A percentile compares a stretch with the other conserved stretches of the same genome.
phyloP scores from a whole-genome alignment of 2,329 filamentous ascomycete genomes.

The Ambrosiella cleistominuta region DNA sequence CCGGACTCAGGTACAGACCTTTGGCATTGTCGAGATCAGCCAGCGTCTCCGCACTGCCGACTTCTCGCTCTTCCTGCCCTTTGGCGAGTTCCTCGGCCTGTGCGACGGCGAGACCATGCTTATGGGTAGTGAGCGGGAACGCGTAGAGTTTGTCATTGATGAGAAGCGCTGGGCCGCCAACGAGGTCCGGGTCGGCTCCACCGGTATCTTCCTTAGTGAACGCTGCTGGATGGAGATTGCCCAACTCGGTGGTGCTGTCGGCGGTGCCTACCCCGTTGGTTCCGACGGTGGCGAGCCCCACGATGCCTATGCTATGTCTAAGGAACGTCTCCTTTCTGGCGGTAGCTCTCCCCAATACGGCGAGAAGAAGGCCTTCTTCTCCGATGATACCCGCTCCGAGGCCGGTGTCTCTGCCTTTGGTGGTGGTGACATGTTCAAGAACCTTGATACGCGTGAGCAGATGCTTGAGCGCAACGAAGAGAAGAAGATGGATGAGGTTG shows the following conservation, averaged over 20 bases:
- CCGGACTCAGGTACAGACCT: constrained; percentile 79
- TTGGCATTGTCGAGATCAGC: constrained; percentile 93
- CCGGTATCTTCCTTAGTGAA: constrained; percentile 89
- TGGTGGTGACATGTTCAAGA: constrained; percentile 93
- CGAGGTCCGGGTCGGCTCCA: constrained; percentile 77
- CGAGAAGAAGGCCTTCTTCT: constrained; percentile 72
- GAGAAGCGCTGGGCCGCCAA: constrained; percentile 85
- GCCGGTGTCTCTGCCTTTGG: constrained; percentile 83
- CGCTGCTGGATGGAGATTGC: constrained; percentile 87
- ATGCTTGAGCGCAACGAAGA: constrained; percentile 93
- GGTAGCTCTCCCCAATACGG: constrained; percentile 41
- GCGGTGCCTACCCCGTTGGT: constrained; percentile 29
- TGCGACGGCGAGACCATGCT: constrained; percentile 70
- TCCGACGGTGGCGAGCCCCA: constrained; percentile 49
- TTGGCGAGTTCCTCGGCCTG: constrained; percentile 83
- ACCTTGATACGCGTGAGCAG: constrained; percentile 80
- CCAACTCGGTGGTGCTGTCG: constrained; percentile 34
- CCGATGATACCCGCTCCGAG: constrained; percentile 75
- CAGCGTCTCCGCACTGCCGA: constrained; percentile 83
- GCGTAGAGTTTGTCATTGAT: constrained; percentile 77
- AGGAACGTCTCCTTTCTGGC: constrained; percentile 39
- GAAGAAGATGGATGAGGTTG: constrained; percentile 76
- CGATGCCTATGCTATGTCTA: constrained; percentile 43
- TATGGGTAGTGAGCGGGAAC: constrained; percentile 82
- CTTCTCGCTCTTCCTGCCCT: constrained; percentile 89